Base-by-base conservation (phyloP, 345 rosid species). In the Lepidium aucheri region DNA sequence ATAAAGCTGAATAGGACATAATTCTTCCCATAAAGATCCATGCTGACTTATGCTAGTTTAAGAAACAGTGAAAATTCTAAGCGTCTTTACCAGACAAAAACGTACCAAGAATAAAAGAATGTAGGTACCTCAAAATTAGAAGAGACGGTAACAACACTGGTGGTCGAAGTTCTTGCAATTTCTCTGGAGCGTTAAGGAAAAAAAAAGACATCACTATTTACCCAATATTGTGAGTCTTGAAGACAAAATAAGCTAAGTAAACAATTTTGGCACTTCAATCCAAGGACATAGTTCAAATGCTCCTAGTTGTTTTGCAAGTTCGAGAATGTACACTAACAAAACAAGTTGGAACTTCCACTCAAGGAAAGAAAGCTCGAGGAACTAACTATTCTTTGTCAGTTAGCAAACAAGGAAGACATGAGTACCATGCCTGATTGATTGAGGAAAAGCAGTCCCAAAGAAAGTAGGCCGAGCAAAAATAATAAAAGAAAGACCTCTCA, bases 41-140 rank as follows among this genome's bases (percentile, higher is more conserved):
- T 39, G 63, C 34, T 12, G n/a, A 22, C 30, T 39, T 18, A 8
- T 10, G 16, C 54, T 33, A 15, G 40, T 53, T 53, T 32, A 22
- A 15, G 40, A 50, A 50, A 53, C 40, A 30, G 13, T 53, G 24
- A 4, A 16, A 53, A 7, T 1, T 3, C 22, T 16, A 53, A 15
- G n/a, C 24, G 7, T 4, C 3, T 53, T 53, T 20, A 17, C 24
- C 12, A 57, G 20, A 39, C 12, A 57, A 9, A 56, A 13, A 39
- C 24, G 33, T 18, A 39, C 41, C 26, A 17, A 45, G 26, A 18
- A 45, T 18, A 17, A 57, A 57, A 35, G 16, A 39, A 39, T 39
- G 22, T n/a, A 12, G 12, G 18, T 80, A 89, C 96, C 92, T 86
- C 90, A 77, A 86, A 89, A 69, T 89, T 89, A 49, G 92, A 70